Evolutionary conservation across 305 asterid species (phyloP), one percentile per base, ranked within the genome.

Genomic region (Fraxinus velutina): DNA sequence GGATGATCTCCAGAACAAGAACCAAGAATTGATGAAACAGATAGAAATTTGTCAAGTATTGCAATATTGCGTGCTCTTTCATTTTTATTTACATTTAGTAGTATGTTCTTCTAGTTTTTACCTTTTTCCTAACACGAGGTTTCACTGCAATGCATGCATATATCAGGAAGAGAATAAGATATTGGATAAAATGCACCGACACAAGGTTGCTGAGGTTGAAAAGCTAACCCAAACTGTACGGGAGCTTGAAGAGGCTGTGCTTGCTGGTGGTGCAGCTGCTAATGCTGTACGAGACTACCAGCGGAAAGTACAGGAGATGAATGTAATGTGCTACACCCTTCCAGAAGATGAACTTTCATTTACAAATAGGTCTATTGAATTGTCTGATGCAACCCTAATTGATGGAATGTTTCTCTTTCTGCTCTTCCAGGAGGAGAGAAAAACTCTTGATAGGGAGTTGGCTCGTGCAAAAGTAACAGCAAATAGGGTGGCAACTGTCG

Each of bases 251-350:
- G 99, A 96, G 87, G 99, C 98, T 73, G 99, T 96, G 85, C 95
- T 96, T 87, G 98, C 98, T 83, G 99, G 99, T 62, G 99, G 99
- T 80, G 99, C 99, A 44, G 99, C 99, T 85, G 98, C 99, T 80
- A 96, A 96, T 91, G 98, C 99, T 84, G 99, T 94, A 4, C 93
- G 99, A 64, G 99, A 96, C 89, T 96, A 96, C 85, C 98, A 96
- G 88, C 93, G 99, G 84, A 96, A 96, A 91, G 97, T 96, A 86
- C 99, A 96, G 89, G 99, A 96, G 92, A 90, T 96, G 97, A 96
- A 96, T 87, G 99, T 96, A 93, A 86, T 85, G 75, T 84, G 80
- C 84, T 77, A 22, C 79, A 17, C 33, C 47, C 75, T 22, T 68
- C 21, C 8, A 47, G 29, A 22, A 42, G n/a, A 39, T 74, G 21